Evolutionary conservation across 805 yeast species (phyloP), one percentile per base, ranked within the genome.

Genomic region (Nakazawaea ernobii): DNA sequence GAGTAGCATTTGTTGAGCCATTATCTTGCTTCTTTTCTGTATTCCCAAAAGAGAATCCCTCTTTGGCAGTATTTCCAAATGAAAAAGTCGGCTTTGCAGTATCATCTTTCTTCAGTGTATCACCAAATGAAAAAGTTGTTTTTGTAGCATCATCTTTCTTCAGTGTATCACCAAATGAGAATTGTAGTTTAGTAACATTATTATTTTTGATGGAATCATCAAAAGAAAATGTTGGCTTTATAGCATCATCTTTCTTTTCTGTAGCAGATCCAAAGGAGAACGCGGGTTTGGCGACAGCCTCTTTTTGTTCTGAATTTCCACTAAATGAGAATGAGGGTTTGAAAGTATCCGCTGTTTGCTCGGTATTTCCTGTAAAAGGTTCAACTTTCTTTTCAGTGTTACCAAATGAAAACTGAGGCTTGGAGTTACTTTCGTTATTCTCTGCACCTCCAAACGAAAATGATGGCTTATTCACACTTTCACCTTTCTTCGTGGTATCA

Each of bases 391-490:
- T 14, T 15, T 26, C 14, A 2, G 42, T 33, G 26, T 13, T 11
- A 15, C 44, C 44, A 35, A 42, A 42, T 32, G 33, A 24, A 35
- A 42, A 42, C 3, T 30, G 13, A 10, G 45, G 45, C 14, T 29
- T 40, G 10, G 43, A 14, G 6, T 13, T n/a, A 27, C 24, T 13
- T 26, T 7, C 17, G 4, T 28, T 32, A 39, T 17, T 17, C 29
- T n/a, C 41, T 17, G 24, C 4, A 17, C 11, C 29, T 28, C 35
- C 40, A 35, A 35, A 35, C 4, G 38, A 35, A 6, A 15, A 15
- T 14, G 3, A 3, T 37, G 40, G 8, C 10, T 20, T 10, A 3
- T 15, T 24, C 14, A 14, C 10, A 4, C 5, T 14, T 15, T 37
- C 29, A 10, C 17, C 14, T 35, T 35, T 15, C 38, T 35, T 35